A percentile compares a stretch with the other conserved stretches of the same genome.
These are phyloP conservation scores for Diaporthe sp. DNA, from an alignment of 2,329 filamentous ascomycete genomes.

Conservation along the genomic window DNA sequence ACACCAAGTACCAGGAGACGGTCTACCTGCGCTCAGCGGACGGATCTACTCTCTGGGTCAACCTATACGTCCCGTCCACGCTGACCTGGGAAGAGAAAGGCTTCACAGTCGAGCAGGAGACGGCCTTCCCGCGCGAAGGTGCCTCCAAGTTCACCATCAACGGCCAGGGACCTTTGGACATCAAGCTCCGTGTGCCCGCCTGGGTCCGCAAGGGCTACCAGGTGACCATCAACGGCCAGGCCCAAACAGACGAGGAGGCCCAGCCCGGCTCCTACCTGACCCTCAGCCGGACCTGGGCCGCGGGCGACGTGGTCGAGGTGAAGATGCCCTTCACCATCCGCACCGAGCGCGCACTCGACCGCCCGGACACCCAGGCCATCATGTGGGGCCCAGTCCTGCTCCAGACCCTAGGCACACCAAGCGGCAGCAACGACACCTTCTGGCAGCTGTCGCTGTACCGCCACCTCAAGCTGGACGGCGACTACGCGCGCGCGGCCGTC, in stretches of 20 bases:
- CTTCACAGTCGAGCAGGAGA: conserved; percentile 47
- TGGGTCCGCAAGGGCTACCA: conserved; percentile 47
- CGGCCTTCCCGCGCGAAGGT: conserved; percentile 46
- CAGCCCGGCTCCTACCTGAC: conserved; percentile 47
- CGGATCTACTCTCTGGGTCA: conserved; percentile 48
- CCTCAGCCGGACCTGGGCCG: conserved; percentile 46
- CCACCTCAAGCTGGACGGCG: conserved; percentile 48
- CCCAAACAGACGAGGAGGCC: conserved; percentile 31
- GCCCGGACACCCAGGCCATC: conserved; percentile 49
- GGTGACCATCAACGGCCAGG: conserved; percentile 46
- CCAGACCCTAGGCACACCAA: conserved; percentile 46
- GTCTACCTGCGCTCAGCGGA: conserved; percentile 50
- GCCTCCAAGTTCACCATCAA: conserved; percentile 46
- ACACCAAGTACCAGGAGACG: conserved; percentile 52
- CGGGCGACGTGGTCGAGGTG: conserved; percentile 47
- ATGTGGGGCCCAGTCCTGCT: conserved; percentile 49
- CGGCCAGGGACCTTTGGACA: conserved; percentile 45
- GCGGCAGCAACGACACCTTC: conserved; percentile 42
- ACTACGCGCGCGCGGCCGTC: conserved; percentile 46
- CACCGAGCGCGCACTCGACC: conserved; percentile 48
- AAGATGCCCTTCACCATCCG: conserved; percentile 48
- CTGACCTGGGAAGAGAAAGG: conserved; percentile 47
- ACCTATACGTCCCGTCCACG: conserved; percentile 48
- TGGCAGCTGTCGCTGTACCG: conserved; percentile 47
- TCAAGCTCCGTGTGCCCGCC: conserved; percentile 48